Conservation (phyloP, 2,329 filamentous ascomycete genomes). For the Alternaria alternata region DNA sequence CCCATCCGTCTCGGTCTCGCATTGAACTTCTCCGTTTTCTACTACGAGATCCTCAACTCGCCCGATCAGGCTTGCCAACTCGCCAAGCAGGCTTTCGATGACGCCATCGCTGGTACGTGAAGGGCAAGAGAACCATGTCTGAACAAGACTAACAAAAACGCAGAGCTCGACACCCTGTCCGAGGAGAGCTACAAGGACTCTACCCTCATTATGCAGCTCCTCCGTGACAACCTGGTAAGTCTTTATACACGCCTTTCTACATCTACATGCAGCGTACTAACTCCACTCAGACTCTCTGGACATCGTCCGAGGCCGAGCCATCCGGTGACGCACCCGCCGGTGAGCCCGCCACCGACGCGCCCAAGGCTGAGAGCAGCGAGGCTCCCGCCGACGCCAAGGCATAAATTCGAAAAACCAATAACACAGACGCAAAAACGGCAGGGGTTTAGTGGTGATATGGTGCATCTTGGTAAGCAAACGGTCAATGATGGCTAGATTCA, state of each 20-base stretch:
- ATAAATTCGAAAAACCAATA: conserved; percentile 37
- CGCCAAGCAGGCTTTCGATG: conserved; percentile 94
- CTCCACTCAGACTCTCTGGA: conserved; percentile 86
- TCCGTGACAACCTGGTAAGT: conserved; percentile 89
- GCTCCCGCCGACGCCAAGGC: conserved; percentile 70
- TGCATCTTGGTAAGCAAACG: conserved; percentile 44
- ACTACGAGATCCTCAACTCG: conserved; percentile 99
- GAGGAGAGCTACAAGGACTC: conserved; percentile 99
- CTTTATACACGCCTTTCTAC: neutral
- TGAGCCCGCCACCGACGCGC: conserved; percentile 63
- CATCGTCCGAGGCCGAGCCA: conserved; percentile 95
- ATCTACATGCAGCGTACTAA: conserved; percentile 3
- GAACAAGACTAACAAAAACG: conserved; percentile 28
- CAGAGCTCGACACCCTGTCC: conserved; percentile 93
- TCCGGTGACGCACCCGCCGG: conserved; percentile 64
- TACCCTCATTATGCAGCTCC: conserved; percentile 97
- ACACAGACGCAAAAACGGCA: conserved; percentile 44
- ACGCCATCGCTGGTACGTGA: conserved; percentile 83
- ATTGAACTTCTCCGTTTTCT: conserved; percentile 98
- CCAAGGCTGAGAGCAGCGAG: conserved; percentile 51
- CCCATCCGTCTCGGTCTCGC: conserved; percentile 91
- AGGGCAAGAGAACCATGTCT: neutral
- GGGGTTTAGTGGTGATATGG: conserved; percentile 37
- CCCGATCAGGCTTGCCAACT: conserved; percentile 98
- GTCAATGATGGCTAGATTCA: conserved; percentile 40